Conservation (phyloP, 2,329 filamentous ascomycete species). For the Xylaria arbuscula region DNA sequence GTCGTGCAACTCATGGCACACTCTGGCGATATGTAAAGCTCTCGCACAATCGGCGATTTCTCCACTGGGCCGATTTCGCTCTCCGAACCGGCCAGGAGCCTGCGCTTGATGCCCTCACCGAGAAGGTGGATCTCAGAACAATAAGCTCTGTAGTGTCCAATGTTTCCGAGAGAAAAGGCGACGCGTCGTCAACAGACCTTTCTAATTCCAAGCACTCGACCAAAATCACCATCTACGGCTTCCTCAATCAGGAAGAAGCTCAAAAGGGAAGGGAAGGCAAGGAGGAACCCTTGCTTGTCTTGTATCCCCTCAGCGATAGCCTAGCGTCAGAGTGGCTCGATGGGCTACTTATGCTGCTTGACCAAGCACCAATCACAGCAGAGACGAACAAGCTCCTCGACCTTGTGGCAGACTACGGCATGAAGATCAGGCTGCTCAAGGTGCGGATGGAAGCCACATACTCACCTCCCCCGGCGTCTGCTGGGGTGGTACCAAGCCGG, state of each 20-base stretch:
- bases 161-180: conserved; percentile 70
- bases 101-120: conserved; percentile 75
- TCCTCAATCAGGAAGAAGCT: conserved; percentile 58
- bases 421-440: conserved; percentile 93
- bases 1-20: conserved; percentile 60
- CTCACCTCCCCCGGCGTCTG: conserved; percentile 73
- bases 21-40: conserved; percentile 87
- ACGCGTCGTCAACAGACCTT: conserved; percentile 49
- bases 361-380: conserved; percentile 95
- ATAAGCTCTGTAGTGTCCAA: conserved; percentile 96
- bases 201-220: conserved; percentile 67
- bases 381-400: conserved; percentile 92
- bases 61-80: conserved; percentile 90
- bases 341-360: conserved; percentile 91
- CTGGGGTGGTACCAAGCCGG: conserved; percentile 80
- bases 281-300: conserved; percentile 82
- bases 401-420: conserved; percentile 86
- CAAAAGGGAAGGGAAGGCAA: conserved; percentile 55
- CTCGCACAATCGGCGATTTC: conserved; percentile 88
- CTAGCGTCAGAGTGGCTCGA: conserved; percentile 97
- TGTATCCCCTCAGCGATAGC: conserved; percentile 83
- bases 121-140: conserved; percentile 86
- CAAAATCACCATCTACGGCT: conserved; percentile 92
- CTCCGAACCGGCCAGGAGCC: conserved; percentile 73
- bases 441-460: conserved; percentile 84